phyloP scores from a whole-genome alignment of 805 yeast species.

The Starmerella etchellsii region DNA sequence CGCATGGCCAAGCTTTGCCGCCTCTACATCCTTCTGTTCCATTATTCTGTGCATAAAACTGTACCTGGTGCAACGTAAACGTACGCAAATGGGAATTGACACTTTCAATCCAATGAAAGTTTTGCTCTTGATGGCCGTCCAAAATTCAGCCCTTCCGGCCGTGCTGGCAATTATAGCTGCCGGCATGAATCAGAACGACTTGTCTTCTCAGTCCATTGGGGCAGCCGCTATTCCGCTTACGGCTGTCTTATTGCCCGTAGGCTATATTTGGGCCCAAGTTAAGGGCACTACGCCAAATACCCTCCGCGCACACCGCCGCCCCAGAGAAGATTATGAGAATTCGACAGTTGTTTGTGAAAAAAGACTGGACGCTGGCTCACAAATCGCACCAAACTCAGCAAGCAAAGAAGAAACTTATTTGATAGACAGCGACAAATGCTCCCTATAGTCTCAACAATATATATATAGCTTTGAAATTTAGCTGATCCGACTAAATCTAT shows the following conservation, averaged over 20 bases:
- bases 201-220: constrained; percentile 12
- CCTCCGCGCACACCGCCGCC: too few relatives aligned
- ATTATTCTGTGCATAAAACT: constrained; percentile 52
- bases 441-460: too few relatives aligned
- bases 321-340: too few relatives aligned
- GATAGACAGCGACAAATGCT: too few relatives aligned
- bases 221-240: constrained; percentile 16
- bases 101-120: constrained; percentile 78
- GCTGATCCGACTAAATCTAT: too few relatives aligned
- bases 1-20: constrained; percentile 45
- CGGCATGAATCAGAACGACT: constrained; percentile 1
- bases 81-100: constrained; percentile 64
- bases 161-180: constrained; percentile 42
- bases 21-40: constrained; percentile 53
- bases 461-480: too few relatives aligned
- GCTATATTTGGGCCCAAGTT: constrained; percentile 23
- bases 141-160: constrained; percentile 71
- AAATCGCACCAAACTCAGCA: too few relatives aligned
- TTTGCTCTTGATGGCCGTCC: constrained; percentile 65
- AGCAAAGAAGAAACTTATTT: too few relatives aligned
- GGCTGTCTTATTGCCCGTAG: constrained; percentile 19
- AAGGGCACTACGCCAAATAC: background rate
- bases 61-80: constrained; percentile 50
- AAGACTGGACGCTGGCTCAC: too few relatives aligned
- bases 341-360: too few relatives aligned